phyloP scores from a whole-genome alignment of 495 filamentous ascomycete genomes.

The Rusavskia elegans region DNA sequence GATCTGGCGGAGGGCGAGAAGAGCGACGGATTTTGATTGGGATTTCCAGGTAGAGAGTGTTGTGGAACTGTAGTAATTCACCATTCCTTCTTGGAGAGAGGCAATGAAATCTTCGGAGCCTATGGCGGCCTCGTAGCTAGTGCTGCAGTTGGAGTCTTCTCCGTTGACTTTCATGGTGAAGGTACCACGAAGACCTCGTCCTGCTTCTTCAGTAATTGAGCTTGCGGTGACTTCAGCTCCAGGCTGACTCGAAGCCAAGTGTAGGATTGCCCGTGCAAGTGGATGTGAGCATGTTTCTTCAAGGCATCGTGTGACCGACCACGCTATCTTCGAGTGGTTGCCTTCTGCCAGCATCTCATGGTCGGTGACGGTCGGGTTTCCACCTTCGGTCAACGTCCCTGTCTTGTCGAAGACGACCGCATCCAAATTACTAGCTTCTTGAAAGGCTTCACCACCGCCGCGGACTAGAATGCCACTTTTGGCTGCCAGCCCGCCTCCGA shows the following conservation, averaged over 20 bases:
- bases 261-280: conserved; percentile 65
- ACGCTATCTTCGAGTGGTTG: conserved; percentile 22
- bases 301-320: conserved; percentile 42
- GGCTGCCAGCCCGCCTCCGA: conserved; percentile 77
- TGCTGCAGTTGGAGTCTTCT: neutral
- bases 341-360: conserved; percentile 36
- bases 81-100: conserved; percentile 15
- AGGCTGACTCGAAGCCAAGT: conserved; percentile 39
- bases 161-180: conserved; percentile 27
- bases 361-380: conserved; percentile 64
- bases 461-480: conserved; percentile 81
- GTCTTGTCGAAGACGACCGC: conserved; percentile 94
- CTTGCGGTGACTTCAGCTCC: conserved; percentile 15
- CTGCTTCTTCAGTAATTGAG: conserved; percentile 57
- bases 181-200: conserved; percentile 62
- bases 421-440: conserved; percentile 77
- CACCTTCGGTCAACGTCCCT: conserved; percentile 77
- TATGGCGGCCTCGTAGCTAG: conserved; percentile 49
- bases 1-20: conserved; percentile 38
- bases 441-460: conserved; percentile 91
- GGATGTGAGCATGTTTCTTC: conserved; percentile 82
- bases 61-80: conserved; percentile 24
- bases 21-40: conserved; percentile 56
- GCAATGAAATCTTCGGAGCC: conserved; percentile 69
- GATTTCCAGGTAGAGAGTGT: conserved; percentile 49